A percentile compares a stretch with the other conserved stretches of the same genome.
Evolutionary conservation across 768 basidiomycete genomes (phyloP).

Genomic region (Chlorophyllum brunneum): DNA sequence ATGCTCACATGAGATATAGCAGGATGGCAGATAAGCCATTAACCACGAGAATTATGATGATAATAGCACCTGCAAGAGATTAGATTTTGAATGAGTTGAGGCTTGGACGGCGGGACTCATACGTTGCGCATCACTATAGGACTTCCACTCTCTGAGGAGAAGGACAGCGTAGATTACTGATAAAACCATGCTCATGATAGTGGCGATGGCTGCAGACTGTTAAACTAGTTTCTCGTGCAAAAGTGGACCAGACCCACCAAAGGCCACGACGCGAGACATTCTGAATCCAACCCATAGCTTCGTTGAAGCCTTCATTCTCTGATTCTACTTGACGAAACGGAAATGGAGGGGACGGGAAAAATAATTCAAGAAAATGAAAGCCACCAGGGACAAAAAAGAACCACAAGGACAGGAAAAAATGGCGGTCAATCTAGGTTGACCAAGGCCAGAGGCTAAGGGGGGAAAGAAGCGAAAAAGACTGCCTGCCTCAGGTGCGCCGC

Average conservation of each 20-base stretch:
- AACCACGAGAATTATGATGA: constrained; percentile 26
- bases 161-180: constrained; percentile 30
- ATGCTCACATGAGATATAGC: constrained; percentile 33
- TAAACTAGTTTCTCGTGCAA: background rate
- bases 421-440: constrained; percentile 21
- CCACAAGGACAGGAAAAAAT: constrained; percentile 23
- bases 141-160: constrained; percentile 30
- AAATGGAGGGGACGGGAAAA: constrained; percentile 12
- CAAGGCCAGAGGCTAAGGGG: constrained; percentile 8
- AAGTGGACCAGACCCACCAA: constrained; percentile 24
- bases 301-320: constrained; percentile 18
- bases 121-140: constrained; percentile 31
- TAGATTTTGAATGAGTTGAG: constrained; percentile 1
- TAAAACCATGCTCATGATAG: constrained; percentile 28
- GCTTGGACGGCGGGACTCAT: constrained; percentile 11
- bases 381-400: constrained; percentile 21
- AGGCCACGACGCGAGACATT: constrained; percentile 27
- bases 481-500: constrained; percentile 17
- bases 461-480: constrained; percentile 16
- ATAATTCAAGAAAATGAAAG: constrained; percentile 18
- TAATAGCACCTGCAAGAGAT: constrained; percentile 26
- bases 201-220: constrained; percentile 20
- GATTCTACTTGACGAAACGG: constrained; percentile 14
- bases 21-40: constrained; percentile 30
- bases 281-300: constrained; percentile 28